Base-by-base conservation (phyloP, 257 asterid genomes). In the Verbena officinalis region DNA sequence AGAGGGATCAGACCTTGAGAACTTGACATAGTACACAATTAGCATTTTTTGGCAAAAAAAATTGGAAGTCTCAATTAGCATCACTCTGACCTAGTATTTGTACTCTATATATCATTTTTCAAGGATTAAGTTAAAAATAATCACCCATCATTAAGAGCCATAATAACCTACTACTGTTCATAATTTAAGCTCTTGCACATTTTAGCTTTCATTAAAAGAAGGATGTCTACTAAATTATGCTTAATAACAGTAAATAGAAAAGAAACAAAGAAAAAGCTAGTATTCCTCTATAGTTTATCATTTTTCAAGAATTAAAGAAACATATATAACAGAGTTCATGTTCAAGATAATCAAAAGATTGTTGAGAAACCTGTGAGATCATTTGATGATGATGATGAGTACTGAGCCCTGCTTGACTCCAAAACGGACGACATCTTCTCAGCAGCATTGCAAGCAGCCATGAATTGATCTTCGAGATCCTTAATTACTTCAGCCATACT, bases 401-500 rank as follows among this genome's bases (percentile, higher is more conserved):
- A 84, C 33, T 77, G 87, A 71, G 97, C 96, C 66, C 88, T 84
- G 65, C 85, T 76, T 44, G 95, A 80, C 69, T 90, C 96, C 74
- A 90, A 81, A 60, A 87, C 75, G 63, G 91, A 67, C 7, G 99
- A 86, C 61, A 93, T 85, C 69, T 86, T 85, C 30, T 72, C 62
- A 44, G 96, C 99, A 15, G 90, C 89, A 46, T 76, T 79, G 74
- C 95, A 84, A 75, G 91, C 94, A 67, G 81, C 69, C 55, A 15
- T 63, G 71, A 93, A 93, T 69, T 90, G 97, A 57, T 80, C 86
- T 77, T 93, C 97, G 33, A 90, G 97, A 63, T 84, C 97, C 80
- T 86, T 87, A 55, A 93, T 81, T 73, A 93, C 95, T 74, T 93
- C 97, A 13, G 85, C 81, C 97, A 87, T 93, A 76, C 90, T 93